Evolutionary conservation across 148 eudicot species (phyloP).

Genomic region (Chenopodium album): DNA sequence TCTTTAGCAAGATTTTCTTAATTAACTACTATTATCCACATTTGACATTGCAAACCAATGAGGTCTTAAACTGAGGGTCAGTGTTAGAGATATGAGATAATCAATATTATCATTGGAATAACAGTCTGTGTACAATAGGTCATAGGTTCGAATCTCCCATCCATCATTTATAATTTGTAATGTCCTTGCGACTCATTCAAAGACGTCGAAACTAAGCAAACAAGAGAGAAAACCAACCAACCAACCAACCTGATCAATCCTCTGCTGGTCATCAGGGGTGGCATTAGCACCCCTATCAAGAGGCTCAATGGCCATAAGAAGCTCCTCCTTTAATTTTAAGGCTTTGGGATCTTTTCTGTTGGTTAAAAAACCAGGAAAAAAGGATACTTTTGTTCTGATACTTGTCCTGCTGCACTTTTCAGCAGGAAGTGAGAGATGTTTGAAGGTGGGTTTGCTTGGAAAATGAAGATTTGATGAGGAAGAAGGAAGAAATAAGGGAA

Average conservation of each 20-base stretch:
- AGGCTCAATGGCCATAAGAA: constrained; percentile 60
- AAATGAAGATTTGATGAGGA: constrained; percentile 20
- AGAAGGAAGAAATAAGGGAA: background rate
- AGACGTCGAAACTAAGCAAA: background rate
- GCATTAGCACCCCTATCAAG: constrained; percentile 81
- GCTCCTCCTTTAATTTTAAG: constrained; percentile 41
- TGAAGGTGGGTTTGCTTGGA: background rate
- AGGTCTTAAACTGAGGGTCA: no score
- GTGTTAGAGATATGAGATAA: no score
- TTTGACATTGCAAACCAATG: background rate
- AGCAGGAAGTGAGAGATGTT: background rate
- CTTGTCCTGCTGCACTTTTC: constrained; percentile 13
- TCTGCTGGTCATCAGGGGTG: constrained; percentile 58
- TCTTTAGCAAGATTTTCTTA: background rate
- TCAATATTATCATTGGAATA: no score
- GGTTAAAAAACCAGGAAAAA: constrained; percentile 51
- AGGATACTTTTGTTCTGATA: constrained; percentile 43
- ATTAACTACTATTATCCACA: background rate
- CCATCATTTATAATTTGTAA: no score
- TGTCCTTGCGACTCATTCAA: no score
- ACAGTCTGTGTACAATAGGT: no score
- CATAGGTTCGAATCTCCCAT: no score
- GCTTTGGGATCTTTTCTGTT: constrained; percentile 40
- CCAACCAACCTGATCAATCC: constrained; percentile 49
- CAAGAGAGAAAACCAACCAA: background rate